phyloP scores from a whole-genome alignment of 2,329 filamentous ascomycete genomes.

The Aureobasidium melanogenum region DNA sequence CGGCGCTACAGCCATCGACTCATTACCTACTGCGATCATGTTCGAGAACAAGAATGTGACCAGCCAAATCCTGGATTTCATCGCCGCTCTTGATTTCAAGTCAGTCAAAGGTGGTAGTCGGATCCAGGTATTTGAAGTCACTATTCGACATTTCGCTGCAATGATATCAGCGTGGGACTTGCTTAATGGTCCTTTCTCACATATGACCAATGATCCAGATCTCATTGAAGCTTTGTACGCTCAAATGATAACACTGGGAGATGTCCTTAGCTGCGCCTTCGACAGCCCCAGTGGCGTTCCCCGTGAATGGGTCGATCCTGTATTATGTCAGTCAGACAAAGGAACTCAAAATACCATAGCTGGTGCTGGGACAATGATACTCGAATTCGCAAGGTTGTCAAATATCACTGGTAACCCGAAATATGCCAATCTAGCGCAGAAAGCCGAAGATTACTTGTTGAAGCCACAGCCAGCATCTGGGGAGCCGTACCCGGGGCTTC shows the following conservation, averaged over 20 bases:
- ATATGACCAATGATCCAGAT: conserved; percentile 12
- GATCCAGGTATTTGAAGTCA: conserved; percentile 20
- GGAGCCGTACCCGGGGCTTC: conserved; percentile 24
- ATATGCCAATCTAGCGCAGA: conserved; percentile 17
- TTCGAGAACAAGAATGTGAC: conserved; percentile 17
- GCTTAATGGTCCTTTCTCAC: conserved; percentile 17
- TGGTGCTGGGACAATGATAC: conserved; percentile 18
- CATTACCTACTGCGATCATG: conserved; percentile 20
- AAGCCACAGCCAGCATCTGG: conserved; percentile 15
- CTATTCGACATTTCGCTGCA: conserved; percentile 20
- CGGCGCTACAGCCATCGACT: conserved; percentile 21
- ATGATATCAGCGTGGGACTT: conserved; percentile 22
- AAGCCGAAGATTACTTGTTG: conserved; percentile 18
- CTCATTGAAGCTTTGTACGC: conserved; percentile 16
- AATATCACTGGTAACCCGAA: conserved; percentile 20
- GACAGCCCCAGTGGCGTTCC: conserved; percentile 18
- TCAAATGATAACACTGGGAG: conserved; percentile 18
- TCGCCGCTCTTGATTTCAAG: conserved; percentile 17
- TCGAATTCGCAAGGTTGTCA: conserved; percentile 20
- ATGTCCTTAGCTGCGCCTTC: conserved; percentile 18
- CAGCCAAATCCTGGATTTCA: conserved; percentile 16
- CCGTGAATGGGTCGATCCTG: conserved; percentile 20
- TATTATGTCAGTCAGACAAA: conserved; percentile 17
- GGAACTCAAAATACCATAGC: conserved; percentile 18
- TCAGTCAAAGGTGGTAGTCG: conserved; percentile 13